Percentiles rank a stretch among this genome's conserved stretches.
Evolutionary conservation across 2,329 filamentous ascomycete genomes (phyloP).

Genomic region (Aspergillus floridensis): DNA sequence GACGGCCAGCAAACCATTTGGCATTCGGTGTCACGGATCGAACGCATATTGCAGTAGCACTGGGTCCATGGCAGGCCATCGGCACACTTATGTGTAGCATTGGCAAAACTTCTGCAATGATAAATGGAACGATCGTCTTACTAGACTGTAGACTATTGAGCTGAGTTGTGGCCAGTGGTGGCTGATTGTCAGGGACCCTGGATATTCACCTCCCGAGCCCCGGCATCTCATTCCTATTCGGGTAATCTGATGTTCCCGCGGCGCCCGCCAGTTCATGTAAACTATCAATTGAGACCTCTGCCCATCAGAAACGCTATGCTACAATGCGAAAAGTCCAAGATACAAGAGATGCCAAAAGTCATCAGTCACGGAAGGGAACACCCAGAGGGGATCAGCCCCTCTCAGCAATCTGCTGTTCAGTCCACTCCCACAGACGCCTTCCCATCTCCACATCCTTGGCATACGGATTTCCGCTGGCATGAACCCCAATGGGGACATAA

Average conservation of each 20-base stretch:
- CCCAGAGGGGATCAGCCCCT: constrained; percentile 1
- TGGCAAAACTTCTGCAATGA: too few species aligned
- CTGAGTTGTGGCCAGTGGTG: neutral
- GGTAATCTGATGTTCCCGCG: constrained; percentile 11
- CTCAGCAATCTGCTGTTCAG: constrained; percentile 35
- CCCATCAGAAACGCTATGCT: neutral
- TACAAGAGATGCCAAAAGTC: neutral
- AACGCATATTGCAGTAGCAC: too few species aligned
- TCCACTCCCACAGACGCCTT: constrained; percentile 45
- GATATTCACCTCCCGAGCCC: constrained; percentile 1
- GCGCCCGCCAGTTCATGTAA: neutral
- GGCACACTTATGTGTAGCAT: too few species aligned
- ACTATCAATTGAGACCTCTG: neutral
- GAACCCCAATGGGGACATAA: constrained; percentile 41
- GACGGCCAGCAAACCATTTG: neutral
- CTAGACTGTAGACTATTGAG: neutral
- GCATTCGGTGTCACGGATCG: too few species aligned
- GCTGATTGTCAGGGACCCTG: neutral
- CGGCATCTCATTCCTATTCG: constrained; percentile 16
- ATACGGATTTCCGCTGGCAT: constrained; percentile 25
- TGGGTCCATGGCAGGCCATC: too few species aligned
- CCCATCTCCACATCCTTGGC: constrained; percentile 34
- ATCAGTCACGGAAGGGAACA: neutral
- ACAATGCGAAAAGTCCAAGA: too few species aligned
- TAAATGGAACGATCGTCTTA: neutral